These are phyloP conservation scores for Phytophthora brassicae DNA, from an alignment of 352 stramenopile species.

Conservation along the genomic window DNA sequence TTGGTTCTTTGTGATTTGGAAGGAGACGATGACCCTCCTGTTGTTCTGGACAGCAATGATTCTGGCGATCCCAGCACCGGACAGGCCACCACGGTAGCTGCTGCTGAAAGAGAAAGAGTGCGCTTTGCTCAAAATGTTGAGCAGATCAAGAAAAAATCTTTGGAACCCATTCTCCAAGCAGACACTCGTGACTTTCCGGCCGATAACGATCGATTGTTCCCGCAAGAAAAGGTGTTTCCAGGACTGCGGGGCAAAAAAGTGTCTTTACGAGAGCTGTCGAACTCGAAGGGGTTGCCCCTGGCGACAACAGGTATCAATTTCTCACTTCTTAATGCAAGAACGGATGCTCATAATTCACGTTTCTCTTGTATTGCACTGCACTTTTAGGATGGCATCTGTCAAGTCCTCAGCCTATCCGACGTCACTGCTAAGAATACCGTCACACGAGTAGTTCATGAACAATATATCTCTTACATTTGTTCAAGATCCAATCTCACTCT, in stretches of 20 bases:
- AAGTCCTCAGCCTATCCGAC: background rate
- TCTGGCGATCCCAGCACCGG: too few relatives aligned
- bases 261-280: slow-evolving; percentile 1
- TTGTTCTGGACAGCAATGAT: too few relatives aligned
- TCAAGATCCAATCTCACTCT: background rate
- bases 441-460: background rate
- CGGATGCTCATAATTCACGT: background rate
- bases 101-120: slow-evolving; percentile 2
- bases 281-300: background rate
- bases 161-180: background rate
- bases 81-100: too few relatives aligned
- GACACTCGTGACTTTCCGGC: background rate
- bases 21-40: too few relatives aligned
- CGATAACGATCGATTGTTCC: background rate
- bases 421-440: background rate
- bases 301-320: background rate
- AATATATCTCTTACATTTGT: too few relatives aligned
- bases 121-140: background rate
- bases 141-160: background rate
- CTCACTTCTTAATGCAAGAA: background rate
- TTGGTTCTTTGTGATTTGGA: too few relatives aligned
- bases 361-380: background rate
- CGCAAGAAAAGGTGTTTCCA: background rate
- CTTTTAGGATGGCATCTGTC: background rate
- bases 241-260: slow-evolving; percentile 2